Conservation (phyloP, 2,329 filamentous ascomycete genomes). For the Calonectria naviculata region DNA sequence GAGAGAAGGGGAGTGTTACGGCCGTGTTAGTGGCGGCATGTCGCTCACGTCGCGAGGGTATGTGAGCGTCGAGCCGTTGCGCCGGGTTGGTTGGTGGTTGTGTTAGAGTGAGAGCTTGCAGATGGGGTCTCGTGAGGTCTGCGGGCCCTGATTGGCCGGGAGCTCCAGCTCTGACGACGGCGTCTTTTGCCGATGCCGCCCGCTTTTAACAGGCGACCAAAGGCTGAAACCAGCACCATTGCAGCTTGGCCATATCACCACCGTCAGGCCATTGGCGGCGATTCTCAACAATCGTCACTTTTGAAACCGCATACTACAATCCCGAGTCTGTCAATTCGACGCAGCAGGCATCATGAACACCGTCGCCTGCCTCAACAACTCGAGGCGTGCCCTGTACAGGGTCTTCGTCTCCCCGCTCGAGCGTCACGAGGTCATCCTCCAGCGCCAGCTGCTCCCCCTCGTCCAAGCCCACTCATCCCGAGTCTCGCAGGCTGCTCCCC, state of each 20-base stretch:
- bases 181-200: conserved; percentile 37
- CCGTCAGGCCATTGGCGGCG: conserved; percentile 22
- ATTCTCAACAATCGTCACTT: not conserved
- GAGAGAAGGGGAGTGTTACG: not conserved
- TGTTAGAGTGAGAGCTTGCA: conserved; percentile 7
- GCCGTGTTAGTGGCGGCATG: not conserved
- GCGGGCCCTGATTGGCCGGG: conserved; percentile 28
- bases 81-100: conserved; percentile 21
- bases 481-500: not conserved
- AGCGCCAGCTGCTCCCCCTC: conserved; percentile 35
- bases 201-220: conserved; percentile 18
- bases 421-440: conserved; percentile 36
- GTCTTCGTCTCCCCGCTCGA: conserved; percentile 56
- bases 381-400: conserved; percentile 57
- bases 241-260: conserved; percentile 20
- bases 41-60: conserved; percentile 6
- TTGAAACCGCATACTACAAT: not conserved
- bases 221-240: conserved; percentile 20
- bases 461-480: conserved; percentile 12
- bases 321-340: not conserved
- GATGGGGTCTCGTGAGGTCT: conserved; percentile 21
- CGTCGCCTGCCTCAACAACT: conserved; percentile 53
- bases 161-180: conserved; percentile 27
- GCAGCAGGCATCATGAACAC: conserved; percentile 48
- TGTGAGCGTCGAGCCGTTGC: conserved; percentile 5